Evolutionary conservation across 306 rosid species (phyloP), one percentile per base, ranked within the genome.

Genomic region (Adenanthera pavonina): DNA sequence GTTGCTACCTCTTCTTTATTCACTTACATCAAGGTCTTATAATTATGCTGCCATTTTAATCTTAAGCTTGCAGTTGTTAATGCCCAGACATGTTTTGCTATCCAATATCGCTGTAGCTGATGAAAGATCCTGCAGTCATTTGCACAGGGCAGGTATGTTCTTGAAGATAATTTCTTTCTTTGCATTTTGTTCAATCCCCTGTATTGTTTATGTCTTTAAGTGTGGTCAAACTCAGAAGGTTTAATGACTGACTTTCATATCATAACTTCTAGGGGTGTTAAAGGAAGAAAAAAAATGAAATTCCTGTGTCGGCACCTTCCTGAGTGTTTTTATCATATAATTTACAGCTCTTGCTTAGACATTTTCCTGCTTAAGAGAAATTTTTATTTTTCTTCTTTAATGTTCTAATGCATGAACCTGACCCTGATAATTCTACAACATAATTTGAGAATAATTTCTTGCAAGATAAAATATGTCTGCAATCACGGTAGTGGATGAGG

Each of bases 101-200:
- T 74, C 97, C 97, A 53, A 92, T 94, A 79, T 92, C 97, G 56
- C 90, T 94, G 68, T 97, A 90, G 82, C 30, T 92, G 82, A 94
- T 94, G 97, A 92, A 86, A 77, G 97, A 89, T 89, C 97, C 97
- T 16, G 94, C 92, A 72, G 89, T 94, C 81, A 89, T 94, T 80
- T 91, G 90, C 69, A 92, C 97, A 6, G 97, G 97, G 74, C 97
- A 94, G 97, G 98, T 94, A 85, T 79, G 61, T 84, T 11, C 67
- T 64, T 79, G 56, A 62, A 11, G 30, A 8, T 5, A 14, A n/a
- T 11, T 34, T 20, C 38, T 51, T 20, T 36, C 13, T 59, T 70
- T 74, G 7, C 33, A 48, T 40, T 71, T 51, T 61, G 49, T n/a
- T 13, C 4, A 82, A 47, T 59, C 49, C 16, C 3, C 61, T 70